Evolutionary conservation across 495 filamentous ascomycete species (phyloP).

Genomic region (Podospora didyma): DNA sequence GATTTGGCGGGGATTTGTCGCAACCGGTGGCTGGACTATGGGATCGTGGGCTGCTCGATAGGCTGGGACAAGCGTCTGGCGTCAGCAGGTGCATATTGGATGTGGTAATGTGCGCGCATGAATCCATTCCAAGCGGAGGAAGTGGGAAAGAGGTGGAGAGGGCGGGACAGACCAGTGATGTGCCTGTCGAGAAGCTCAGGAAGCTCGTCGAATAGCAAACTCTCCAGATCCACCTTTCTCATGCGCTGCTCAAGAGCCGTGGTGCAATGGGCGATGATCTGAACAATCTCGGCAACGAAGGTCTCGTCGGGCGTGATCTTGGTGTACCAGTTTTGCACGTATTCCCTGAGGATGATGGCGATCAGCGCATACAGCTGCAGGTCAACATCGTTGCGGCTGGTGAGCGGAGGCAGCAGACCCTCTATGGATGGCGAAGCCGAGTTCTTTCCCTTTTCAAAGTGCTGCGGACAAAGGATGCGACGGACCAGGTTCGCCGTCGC

Average conservation of each 20-base stretch:
- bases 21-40: conserved; percentile 50
- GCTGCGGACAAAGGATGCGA: conserved; percentile 45
- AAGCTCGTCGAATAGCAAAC: conserved; percentile 82
- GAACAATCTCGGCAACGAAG: conserved; percentile 81
- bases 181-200: conserved; percentile 78
- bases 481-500: conserved; percentile 50
- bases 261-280: conserved; percentile 86
- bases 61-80: conserved; percentile 33
- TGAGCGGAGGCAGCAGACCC: conserved; percentile 83
- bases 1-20: conserved; percentile 58
- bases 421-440: conserved; percentile 50
- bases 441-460: conserved; percentile 42
- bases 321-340: conserved; percentile 87
- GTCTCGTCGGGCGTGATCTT: conserved; percentile 86
- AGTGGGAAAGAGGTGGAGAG: conserved; percentile 1
- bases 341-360: conserved; percentile 81
- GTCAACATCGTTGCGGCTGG: conserved; percentile 88
- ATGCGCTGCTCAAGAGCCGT: conserved; percentile 80
- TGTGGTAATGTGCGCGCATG: conserved; percentile 14
- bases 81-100: neutral
- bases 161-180: conserved; percentile 60
- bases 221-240: conserved; percentile 74
- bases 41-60: conserved; percentile 51
- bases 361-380: conserved; percentile 88
- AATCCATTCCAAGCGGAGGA: neutral